These are phyloP conservation scores for Pinus tabuliformis DNA, from an alignment of 75 land plant genomes.

Conservation along the genomic window DNA sequence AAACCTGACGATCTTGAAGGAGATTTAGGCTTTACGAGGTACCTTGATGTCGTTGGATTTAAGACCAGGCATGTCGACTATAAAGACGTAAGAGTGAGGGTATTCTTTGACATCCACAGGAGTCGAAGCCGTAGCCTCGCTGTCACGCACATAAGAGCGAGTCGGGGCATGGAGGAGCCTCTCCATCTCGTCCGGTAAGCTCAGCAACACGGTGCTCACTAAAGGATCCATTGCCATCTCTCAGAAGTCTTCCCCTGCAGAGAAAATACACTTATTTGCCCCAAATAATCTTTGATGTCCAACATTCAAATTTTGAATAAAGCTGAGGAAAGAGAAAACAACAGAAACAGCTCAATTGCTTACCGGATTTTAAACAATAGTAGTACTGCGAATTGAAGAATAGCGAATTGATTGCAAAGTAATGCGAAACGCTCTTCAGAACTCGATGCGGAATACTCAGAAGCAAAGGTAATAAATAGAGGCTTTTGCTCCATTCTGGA, in stretches of 20 bases:
- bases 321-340: not conserved
- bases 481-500: not conserved
- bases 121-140: conserved; percentile 44
- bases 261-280: not conserved
- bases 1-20: too few relatives aligned
- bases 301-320: not conserved
- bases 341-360: not conserved
- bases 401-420: not conserved
- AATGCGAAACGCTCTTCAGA: not conserved
- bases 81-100: conserved; percentile 45
- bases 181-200: conserved; percentile 8
- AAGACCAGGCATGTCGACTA: conserved; percentile 62
- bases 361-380: not conserved
- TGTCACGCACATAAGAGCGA: conserved; percentile 26
- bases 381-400: not conserved
- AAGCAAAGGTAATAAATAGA: not conserved
- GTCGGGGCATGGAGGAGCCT: conserved; percentile 10
- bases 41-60: conserved; percentile 54
- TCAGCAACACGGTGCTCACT: not conserved
- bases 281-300: not conserved
- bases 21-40: not conserved
- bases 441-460: too few relatives aligned
- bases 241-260: not conserved
- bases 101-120: conserved; percentile 63
- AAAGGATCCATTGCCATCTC: not conserved